phyloP scores from a whole-genome alignment of 208 protist species.

The Crithidia thermophila region DNA sequence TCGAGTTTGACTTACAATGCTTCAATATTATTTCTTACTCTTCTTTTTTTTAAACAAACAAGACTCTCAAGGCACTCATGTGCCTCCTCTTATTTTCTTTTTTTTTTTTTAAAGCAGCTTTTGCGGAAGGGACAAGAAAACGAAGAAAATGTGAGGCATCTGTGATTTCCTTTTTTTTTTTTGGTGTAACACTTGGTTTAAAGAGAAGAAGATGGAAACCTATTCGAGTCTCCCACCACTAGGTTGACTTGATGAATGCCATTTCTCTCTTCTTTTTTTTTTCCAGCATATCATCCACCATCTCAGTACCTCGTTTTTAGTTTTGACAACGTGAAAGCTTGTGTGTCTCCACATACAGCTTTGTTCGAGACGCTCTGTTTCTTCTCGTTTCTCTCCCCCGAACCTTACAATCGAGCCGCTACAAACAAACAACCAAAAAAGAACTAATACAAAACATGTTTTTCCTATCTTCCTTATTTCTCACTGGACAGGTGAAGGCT shows the following conservation, averaged over 20 bases:
- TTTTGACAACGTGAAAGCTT: conserved; percentile 9
- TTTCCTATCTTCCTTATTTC: not conserved
- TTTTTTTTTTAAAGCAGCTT: conserved; percentile 15
- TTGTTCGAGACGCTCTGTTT: not conserved
- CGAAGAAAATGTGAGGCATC: no score
- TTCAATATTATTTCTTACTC: no score
- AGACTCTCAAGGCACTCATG: no score
- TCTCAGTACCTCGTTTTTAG: not conserved
- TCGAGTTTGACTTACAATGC: no score
- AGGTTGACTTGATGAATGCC: no score
- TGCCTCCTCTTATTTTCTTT: not conserved
- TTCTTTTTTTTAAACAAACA: no score
- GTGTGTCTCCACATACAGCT: conserved; percentile 5
- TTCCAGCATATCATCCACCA: no score
- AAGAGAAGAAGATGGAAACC: no score
- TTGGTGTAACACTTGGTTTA: no score
- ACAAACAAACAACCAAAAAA: not conserved
- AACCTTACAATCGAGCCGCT: not conserved
- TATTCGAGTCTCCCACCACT: no score
- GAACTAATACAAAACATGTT: not conserved
- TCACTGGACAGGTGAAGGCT: conserved; percentile 1
- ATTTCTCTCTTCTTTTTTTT: conserved; percentile 8
- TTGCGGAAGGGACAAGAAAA: not conserved
- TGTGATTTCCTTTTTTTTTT: no score
- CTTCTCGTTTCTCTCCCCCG: not conserved